phyloP scores from a whole-genome alignment of 2,329 filamentous ascomycete species.

The Mycosphaerella sp. region DNA sequence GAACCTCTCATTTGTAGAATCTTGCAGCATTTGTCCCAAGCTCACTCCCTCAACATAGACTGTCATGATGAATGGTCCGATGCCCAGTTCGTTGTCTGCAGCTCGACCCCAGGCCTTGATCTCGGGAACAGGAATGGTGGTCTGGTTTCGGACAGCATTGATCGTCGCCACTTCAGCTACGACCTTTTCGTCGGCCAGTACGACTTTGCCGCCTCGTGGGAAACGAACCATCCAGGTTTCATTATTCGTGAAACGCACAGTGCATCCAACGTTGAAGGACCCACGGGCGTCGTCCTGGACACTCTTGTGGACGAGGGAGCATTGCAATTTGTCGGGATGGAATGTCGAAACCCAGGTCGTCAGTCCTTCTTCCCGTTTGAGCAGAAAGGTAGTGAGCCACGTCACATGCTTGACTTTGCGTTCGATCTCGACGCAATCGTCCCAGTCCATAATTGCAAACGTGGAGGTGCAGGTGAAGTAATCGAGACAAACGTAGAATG shows the following conservation, averaged over 20 bases:
- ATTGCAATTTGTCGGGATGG: slow-evolving; percentile 4
- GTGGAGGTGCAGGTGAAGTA: slow-evolving; percentile 1
- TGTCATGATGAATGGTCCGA: slow-evolving; percentile 18
- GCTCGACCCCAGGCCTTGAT: slow-evolving; percentile 14
- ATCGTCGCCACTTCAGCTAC: slow-evolving; percentile 15
- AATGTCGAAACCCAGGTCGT: slow-evolving; percentile 10
- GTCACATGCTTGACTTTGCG: neutral
- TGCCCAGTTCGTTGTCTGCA: slow-evolving; percentile 9
- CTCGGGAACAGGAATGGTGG: slow-evolving; percentile 12
- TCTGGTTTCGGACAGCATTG: slow-evolving; percentile 13
- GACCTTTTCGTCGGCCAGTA: slow-evolving; percentile 17
- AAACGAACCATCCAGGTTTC: slow-evolving; percentile 15
- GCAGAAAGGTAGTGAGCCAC: neutral
- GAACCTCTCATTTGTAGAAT: neutral
- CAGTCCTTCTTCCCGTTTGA: slow-evolving; percentile 1
- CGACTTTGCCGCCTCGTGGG: slow-evolving; percentile 7
- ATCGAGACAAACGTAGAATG: neutral
- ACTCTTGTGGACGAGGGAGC: neutral
- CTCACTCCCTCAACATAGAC: slow-evolving; percentile 12
- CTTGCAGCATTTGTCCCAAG: slow-evolving; percentile 2
- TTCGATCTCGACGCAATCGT: slow-evolving; percentile 8
- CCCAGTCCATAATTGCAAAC: slow-evolving; percentile 8
- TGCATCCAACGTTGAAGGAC: slow-evolving; percentile 28
- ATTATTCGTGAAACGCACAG: slow-evolving; percentile 6
- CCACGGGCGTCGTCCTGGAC: slow-evolving; percentile 13